Percentiles rank a stretch among this genome's conserved stretches.
Conservation (phyloP, 345 rosid species). For the Litchi chinensis region DNA sequence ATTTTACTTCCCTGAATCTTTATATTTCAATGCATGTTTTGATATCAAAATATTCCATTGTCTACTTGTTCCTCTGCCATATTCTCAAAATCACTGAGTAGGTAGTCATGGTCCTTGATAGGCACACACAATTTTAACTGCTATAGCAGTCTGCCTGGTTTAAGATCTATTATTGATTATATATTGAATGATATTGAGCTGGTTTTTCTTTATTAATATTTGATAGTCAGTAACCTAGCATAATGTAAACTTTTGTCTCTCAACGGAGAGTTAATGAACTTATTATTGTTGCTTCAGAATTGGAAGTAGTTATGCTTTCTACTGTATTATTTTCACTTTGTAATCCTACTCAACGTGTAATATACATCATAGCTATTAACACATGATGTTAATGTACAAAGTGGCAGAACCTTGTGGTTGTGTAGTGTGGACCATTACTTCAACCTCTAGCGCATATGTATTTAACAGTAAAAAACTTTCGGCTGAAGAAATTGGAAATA, state of each 20-base stretch:
- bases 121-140: background rate
- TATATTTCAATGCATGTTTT: background rate
- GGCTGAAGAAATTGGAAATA: background rate
- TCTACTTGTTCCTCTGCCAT: background rate
- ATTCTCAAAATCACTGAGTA: background rate
- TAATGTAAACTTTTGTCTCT: background rate
- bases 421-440: background rate
- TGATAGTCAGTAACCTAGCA: background rate
- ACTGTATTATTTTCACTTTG: background rate
- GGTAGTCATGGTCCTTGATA: slow-evolving; percentile 2
- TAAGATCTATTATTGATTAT: background rate
- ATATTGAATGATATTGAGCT: background rate
- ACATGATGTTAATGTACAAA: background rate
- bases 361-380: background rate
- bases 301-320: background rate
- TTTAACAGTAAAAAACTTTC: background rate
- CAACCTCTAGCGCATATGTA: background rate
- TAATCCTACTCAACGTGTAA: background rate
- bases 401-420: background rate
- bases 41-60: background rate
- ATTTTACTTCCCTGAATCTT: slow-evolving; percentile 1
- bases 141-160: background rate
- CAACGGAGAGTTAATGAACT: background rate
- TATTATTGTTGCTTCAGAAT: background rate
- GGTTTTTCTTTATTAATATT: background rate